Conservation (phyloP, 179 eudicot genomes). For the Gypsophila paniculata region DNA sequence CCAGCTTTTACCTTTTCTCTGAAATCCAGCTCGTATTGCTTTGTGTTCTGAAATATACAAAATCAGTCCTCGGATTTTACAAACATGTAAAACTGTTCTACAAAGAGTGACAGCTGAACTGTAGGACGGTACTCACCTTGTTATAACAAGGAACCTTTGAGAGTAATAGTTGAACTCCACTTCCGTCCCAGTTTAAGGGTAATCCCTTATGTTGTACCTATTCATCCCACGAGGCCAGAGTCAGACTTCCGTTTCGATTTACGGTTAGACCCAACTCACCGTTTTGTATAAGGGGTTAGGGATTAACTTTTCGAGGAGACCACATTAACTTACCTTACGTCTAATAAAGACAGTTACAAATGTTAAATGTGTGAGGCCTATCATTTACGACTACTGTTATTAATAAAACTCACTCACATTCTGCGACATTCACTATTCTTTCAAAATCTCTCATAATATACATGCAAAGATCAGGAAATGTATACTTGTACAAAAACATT, state of each 20-base stretch:
- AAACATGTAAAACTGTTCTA: not conserved
- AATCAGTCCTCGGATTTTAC: not conserved
- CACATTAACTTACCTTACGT: too few species aligned
- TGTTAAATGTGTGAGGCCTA: too few species aligned
- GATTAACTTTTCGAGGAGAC: too few species aligned
- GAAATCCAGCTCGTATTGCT: slow-evolving; percentile 82
- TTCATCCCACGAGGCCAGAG: not conserved
- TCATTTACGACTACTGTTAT: too few species aligned
- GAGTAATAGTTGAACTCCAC: slow-evolving; percentile 54
- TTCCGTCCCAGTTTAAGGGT: slow-evolving; percentile 60
- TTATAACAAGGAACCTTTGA: slow-evolving; percentile 78
- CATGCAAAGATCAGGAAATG: too few species aligned
- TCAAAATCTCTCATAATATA: too few species aligned
- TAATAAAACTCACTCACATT: too few species aligned
- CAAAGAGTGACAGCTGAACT: not conserved
- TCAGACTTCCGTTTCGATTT: not conserved
- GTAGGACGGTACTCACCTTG: slow-evolving; percentile 37
- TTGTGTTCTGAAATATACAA: slow-evolving; percentile 43
- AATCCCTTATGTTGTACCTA: slow-evolving; percentile 59
- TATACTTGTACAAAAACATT: too few species aligned
- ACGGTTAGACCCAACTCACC: not conserved
- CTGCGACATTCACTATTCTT: too few species aligned
- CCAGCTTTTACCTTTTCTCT: slow-evolving; percentile 78
- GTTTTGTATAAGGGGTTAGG: not conserved
- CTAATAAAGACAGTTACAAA: too few species aligned